Conservation (phyloP, 1,284 basidiomycete genomes). For the Rhodotorula sp. region DNA sequence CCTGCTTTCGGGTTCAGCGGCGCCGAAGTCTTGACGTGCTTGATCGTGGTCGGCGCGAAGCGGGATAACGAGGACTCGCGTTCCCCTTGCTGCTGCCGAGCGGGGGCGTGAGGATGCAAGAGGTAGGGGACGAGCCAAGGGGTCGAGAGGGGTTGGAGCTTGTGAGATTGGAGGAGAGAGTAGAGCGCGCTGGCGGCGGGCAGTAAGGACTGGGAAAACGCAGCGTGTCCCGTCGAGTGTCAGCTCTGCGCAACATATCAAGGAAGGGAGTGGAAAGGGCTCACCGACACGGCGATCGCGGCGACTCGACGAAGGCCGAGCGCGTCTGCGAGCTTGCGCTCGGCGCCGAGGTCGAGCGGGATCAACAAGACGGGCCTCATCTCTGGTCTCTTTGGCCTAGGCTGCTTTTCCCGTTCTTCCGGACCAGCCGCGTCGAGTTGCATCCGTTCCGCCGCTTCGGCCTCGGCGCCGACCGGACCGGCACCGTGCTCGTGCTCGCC, state of each 20-base stretch:
- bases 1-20: slow-evolving; percentile 70
- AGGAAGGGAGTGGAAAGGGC: neutral
- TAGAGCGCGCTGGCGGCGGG: slow-evolving; percentile 11
- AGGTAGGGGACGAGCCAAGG: slow-evolving; percentile 58
- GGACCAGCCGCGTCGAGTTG: neutral
- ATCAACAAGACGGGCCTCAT: slow-evolving; percentile 52
- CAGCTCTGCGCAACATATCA: neutral
- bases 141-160: slow-evolving; percentile 63
- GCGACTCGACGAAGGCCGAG: slow-evolving; percentile 69
- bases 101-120: slow-evolving; percentile 52
- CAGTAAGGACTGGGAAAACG: slow-evolving; percentile 9
- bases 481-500: too few relatives aligned
- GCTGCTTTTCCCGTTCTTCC: too few relatives aligned
- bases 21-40: slow-evolving; percentile 75
- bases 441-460: neutral
- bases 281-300: slow-evolving; percentile 52
- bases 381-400: neutral
- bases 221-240: neutral
- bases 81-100: neutral
- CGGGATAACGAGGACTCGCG: slow-evolving; percentile 10
- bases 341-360: slow-evolving; percentile 69
- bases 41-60: slow-evolving; percentile 70
- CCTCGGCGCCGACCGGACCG: too few relatives aligned
- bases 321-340: slow-evolving; percentile 61
- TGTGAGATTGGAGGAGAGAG: slow-evolving; percentile 6